A percentile compares a stretch with the other conserved stretches of the same genome.
phyloP scores from a whole-genome alignment of 352 stramenopile species.

The Phytophthora pini region DNA sequence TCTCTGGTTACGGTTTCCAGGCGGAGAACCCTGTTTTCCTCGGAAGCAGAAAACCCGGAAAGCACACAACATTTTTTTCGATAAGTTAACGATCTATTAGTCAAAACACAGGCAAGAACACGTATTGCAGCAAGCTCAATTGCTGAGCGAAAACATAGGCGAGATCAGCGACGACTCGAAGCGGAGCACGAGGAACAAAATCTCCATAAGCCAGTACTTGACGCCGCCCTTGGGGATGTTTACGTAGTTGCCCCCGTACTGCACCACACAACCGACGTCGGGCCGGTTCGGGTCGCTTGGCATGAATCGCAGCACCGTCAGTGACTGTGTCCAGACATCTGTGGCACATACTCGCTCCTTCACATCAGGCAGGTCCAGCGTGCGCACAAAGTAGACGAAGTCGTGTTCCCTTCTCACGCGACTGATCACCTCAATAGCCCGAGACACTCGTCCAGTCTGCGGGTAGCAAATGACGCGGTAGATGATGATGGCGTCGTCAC shows the following conservation, averaged over 20 bases:
- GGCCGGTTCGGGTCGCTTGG: slow-evolving; percentile 37
- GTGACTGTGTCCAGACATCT: slow-evolving; percentile 46
- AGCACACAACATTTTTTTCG: background rate
- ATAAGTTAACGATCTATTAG: slow-evolving; percentile 42
- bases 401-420: slow-evolving; percentile 49
- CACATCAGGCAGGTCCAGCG: slow-evolving; percentile 45
- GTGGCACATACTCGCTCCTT: slow-evolving; percentile 41
- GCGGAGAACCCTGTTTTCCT: too few relatives aligned
- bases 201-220: slow-evolving; percentile 67
- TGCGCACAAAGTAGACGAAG: slow-evolving; percentile 55
- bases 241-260: slow-evolving; percentile 52
- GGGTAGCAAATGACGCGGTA: slow-evolving; percentile 61
- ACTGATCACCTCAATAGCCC: slow-evolving; percentile 55
- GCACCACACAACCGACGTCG: slow-evolving; percentile 44
- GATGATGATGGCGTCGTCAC: slow-evolving; percentile 54
- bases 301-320: slow-evolving; percentile 57
- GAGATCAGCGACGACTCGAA: slow-evolving; percentile 59
- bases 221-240: slow-evolving; percentile 48
- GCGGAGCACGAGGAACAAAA: slow-evolving; percentile 60
- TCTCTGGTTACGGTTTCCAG: too few relatives aligned
- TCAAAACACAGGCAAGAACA: slow-evolving; percentile 16
- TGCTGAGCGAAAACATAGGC: slow-evolving; percentile 52
- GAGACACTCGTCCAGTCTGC: slow-evolving; percentile 43
- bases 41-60: background rate
- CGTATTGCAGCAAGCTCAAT: slow-evolving; percentile 17